Evolutionary conservation across 2,329 filamentous ascomycete genomes (phyloP).

Genomic region (Metarhizium humberi): DNA sequence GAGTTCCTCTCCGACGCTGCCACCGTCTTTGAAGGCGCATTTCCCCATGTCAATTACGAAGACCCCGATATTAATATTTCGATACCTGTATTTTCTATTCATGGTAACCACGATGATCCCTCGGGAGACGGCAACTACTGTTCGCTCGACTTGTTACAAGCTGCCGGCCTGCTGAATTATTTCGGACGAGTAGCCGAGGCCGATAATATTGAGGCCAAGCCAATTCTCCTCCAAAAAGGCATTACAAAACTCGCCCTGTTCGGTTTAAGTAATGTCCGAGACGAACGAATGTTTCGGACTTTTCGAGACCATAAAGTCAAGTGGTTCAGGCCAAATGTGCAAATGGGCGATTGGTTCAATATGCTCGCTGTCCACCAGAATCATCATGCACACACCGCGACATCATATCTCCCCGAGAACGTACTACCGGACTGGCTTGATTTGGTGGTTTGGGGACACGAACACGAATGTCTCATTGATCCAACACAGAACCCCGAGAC

Average conservation of each 20-base stretch:
- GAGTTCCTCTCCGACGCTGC: conserved; percentile 91
- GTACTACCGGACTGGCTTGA: conserved; percentile 89
- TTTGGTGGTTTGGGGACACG: conserved; percentile 91
- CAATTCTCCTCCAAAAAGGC: conserved; percentile 87
- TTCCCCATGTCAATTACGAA: conserved; percentile 95
- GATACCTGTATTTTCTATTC: conserved; percentile 96
- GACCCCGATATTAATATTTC: conserved; percentile 95
- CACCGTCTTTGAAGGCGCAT: conserved; percentile 81
- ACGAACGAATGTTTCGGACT: conserved; percentile 88
- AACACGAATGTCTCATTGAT: conserved; percentile 91
- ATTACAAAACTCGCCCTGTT: conserved; percentile 87
- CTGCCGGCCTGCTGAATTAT: conserved; percentile 89
- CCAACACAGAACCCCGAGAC: conserved; percentile 76
- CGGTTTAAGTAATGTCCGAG: conserved; percentile 89
- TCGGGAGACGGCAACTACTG: conserved; percentile 92
- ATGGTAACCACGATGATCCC: conserved; percentile 96
- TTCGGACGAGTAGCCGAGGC: conserved; percentile 86
- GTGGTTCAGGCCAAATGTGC: conserved; percentile 75
- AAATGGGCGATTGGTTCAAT: conserved; percentile 90
- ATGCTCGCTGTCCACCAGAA: conserved; percentile 94
- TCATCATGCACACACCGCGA: conserved; percentile 83
- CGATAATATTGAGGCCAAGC: conserved; percentile 88
- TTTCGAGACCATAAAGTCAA: conserved; percentile 90
- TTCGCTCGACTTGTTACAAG: conserved; percentile 82
- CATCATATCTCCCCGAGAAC: conserved; percentile 87